Conservation (phyloP, 305 asterid species). For the Fraxinus dipetala region DNA sequence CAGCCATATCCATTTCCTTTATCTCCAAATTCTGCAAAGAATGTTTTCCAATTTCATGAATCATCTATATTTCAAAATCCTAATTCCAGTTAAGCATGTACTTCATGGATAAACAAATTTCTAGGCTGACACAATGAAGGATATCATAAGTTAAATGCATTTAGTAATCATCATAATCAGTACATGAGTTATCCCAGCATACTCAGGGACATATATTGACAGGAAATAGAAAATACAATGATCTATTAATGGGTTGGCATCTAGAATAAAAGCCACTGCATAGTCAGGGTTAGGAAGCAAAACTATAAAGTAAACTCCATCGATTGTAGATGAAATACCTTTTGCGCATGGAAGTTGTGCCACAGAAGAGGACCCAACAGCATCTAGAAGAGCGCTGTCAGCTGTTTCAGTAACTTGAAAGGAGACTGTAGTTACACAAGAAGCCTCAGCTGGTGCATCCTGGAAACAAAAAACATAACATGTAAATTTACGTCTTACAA, state of each 20-base stretch:
- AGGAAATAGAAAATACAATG: neutral
- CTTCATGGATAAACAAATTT: neutral
- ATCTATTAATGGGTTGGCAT: neutral
- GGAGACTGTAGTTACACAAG: neutral
- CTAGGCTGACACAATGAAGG: neutral
- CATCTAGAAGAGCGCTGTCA: neutral
- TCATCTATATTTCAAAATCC: neutral
- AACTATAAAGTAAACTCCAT: neutral
- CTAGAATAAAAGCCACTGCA: neutral
- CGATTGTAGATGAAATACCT: neutral
- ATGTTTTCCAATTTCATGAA: neutral
- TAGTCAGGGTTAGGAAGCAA: neutral
- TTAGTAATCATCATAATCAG: neutral
- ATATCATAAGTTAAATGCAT: neutral
- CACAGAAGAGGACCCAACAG: neutral
- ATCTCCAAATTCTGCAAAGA: neutral
- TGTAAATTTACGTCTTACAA: neutral
- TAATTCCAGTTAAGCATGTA: neutral
- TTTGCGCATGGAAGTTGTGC: neutral
- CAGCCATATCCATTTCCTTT: neutral
- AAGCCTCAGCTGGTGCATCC: constrained; percentile 27
- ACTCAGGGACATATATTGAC: neutral
- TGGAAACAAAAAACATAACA: constrained; percentile 15
- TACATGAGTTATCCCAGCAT: neutral
- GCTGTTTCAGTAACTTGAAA: constrained; percentile 11